Percentiles rank a stretch among this genome's conserved stretches.
Conservation (phyloP, 176 grass and related monocot genomes). For the Otatea glauca region DNA sequence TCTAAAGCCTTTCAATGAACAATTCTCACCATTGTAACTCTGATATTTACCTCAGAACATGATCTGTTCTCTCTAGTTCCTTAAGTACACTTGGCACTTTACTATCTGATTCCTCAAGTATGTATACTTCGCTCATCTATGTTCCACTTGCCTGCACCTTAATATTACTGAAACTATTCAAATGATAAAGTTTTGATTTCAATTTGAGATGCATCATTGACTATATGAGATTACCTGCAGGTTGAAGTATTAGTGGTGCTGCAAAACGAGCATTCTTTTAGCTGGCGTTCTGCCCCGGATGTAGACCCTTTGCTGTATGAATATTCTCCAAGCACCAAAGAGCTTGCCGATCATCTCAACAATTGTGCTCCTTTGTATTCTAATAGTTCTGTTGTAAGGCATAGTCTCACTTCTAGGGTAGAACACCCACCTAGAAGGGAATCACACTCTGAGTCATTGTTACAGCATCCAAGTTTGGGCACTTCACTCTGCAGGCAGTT, state of each 20-base stretch:
- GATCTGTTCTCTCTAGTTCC: background rate
- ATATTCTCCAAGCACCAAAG: constrained; percentile 66
- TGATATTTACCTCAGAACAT: constrained; percentile 33
- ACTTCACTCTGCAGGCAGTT: constrained; percentile 63
- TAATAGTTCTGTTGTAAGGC: constrained; percentile 58
- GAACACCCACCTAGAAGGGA: constrained; percentile 63
- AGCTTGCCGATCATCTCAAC: constrained; percentile 55
- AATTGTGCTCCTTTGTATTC: constrained; percentile 70
- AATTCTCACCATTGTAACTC: background rate
- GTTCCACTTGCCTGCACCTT: background rate
- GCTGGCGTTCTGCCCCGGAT: constrained; percentile 89
- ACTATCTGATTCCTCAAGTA: background rate
- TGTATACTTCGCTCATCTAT: background rate
- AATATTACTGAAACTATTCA: constrained; percentile 29
- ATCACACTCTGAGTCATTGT: constrained; percentile 54
- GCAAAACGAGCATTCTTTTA: constrained; percentile 83
- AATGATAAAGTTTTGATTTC: constrained; percentile 23
- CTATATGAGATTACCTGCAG: constrained; percentile 47
- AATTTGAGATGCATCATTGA: constrained; percentile 20
- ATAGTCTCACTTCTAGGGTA: constrained; percentile 68
- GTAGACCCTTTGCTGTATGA: constrained; percentile 64
- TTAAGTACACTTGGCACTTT: background rate
- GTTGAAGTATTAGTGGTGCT: constrained; percentile 83
- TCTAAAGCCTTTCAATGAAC: background rate
- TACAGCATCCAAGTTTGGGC: constrained; percentile 46